These are phyloP conservation scores for Lachancea sp. DNA, from an alignment of 805 yeast genomes.

Conservation along the genomic window DNA sequence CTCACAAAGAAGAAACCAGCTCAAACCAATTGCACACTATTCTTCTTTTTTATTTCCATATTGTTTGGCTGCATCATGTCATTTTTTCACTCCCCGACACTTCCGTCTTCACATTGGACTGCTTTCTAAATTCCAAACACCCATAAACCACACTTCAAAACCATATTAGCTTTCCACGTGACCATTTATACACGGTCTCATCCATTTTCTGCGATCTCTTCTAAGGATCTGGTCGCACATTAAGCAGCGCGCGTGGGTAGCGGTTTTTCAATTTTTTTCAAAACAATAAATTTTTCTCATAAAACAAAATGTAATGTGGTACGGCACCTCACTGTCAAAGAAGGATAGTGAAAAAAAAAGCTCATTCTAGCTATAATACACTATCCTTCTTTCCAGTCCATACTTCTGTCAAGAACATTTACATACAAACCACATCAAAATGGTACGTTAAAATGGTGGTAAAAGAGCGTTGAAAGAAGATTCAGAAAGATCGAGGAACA, in stretches of 20 bases:
- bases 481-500: not conserved
- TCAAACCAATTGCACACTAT: too few species aligned
- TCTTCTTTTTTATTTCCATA: too few species aligned
- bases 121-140: not conserved
- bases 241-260: not conserved
- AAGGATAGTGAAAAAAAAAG: not conserved
- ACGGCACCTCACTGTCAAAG: too few species aligned
- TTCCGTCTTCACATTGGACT: too few species aligned
- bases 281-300: not conserved
- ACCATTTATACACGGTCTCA: not conserved
- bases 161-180: not conserved
- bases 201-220: too few species aligned
- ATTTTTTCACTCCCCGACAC: too few species aligned
- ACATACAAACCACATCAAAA: conserved; percentile 13
- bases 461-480: not conserved
- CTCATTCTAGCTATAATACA: not conserved
- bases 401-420: not conserved
- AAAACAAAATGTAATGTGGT: too few species aligned
- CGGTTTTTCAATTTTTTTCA: not conserved
- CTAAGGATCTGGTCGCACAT: not conserved
- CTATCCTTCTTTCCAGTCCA: not conserved
- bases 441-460: conserved; percentile 17
- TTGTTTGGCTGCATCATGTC: too few species aligned
- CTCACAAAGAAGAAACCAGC: too few species aligned
- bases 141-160: not conserved